Conservation (phyloP, 805 yeast genomes). For the Wickerhamomyces strasburgensis region DNA sequence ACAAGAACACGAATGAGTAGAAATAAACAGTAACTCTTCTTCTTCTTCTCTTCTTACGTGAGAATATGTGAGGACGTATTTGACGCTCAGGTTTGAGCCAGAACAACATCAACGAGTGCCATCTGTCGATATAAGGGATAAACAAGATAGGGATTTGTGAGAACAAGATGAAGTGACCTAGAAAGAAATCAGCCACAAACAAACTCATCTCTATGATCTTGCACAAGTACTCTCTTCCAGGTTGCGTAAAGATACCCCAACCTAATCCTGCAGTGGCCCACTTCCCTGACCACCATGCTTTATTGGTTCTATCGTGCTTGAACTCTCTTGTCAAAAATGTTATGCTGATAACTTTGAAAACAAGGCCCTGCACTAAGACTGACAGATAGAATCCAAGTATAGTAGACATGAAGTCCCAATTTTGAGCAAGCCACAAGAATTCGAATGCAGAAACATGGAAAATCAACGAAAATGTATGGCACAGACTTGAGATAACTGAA, state of each 20-base stretch:
- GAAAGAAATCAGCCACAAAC: conserved; percentile 48
- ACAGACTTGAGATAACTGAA: conserved; percentile 42
- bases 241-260: conserved; percentile 49
- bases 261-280: conserved; percentile 58
- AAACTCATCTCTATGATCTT: conserved; percentile 52
- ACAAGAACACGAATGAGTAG: conserved; percentile 33
- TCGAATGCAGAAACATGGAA: conserved; percentile 47
- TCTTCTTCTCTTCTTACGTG: conserved; percentile 38
- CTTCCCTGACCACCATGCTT: conserved; percentile 70
- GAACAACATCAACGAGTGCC: conserved; percentile 55
- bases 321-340: conserved; percentile 51
- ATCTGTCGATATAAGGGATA: conserved; percentile 51
- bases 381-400: conserved; percentile 51
- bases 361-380: conserved; percentile 42
- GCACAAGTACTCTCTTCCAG: conserved; percentile 52
- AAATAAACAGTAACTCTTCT: conserved; percentile 31
- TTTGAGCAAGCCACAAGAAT: conserved; percentile 50
- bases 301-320: conserved; percentile 46
- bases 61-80: conserved; percentile 40
- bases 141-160: conserved; percentile 49
- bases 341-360: conserved; percentile 42
- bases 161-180: conserved; percentile 49
- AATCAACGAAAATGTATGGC: conserved; percentile 43
- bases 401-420: conserved; percentile 48
- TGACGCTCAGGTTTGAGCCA: conserved; percentile 55